Evolutionary conservation across 768 basidiomycete genomes (phyloP).

Genomic region (Xanthoconium stramineum): DNA sequence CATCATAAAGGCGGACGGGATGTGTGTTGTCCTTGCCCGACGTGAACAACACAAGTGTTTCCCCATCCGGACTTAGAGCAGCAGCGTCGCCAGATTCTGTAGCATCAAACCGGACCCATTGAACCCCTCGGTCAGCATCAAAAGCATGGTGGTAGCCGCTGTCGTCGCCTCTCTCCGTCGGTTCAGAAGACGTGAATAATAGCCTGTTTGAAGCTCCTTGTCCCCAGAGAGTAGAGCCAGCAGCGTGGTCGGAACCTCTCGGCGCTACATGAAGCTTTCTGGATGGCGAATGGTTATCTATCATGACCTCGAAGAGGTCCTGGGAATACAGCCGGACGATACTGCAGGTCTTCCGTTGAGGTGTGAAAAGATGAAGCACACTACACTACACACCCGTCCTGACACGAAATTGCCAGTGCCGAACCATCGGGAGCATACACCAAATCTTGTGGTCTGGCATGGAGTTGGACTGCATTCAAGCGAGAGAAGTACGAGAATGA

Average conservation of each 20-base stretch:
- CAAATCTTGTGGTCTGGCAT: slow-evolving; percentile 40
- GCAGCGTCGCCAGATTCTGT: slow-evolving; percentile 54
- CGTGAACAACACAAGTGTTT: slow-evolving; percentile 33
- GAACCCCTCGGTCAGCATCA: slow-evolving; percentile 33
- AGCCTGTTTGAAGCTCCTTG: slow-evolving; percentile 32
- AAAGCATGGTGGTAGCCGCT: slow-evolving; percentile 51
- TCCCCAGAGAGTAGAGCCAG: slow-evolving; percentile 58
- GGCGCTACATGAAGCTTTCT: slow-evolving; percentile 17
- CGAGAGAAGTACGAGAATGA: slow-evolving; percentile 3
- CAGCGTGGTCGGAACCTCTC: slow-evolving; percentile 22
- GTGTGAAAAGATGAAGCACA: not conserved
- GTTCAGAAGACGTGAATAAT: slow-evolving; percentile 59
- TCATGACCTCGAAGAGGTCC: slow-evolving; percentile 22
- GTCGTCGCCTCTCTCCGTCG: slow-evolving; percentile 18
- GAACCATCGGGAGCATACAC: slow-evolving; percentile 42
- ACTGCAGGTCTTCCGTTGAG: slow-evolving; percentile 10
- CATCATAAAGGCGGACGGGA: slow-evolving; percentile 52
- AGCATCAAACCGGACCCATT: slow-evolving; percentile 39
- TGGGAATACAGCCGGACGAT: slow-evolving; percentile 20
- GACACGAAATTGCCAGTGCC: slow-evolving; percentile 36
- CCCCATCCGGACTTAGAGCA: slow-evolving; percentile 43
- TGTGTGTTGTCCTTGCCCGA: slow-evolving; percentile 22
- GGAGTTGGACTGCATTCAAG: slow-evolving; percentile 19
- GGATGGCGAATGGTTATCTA: slow-evolving; percentile 11
- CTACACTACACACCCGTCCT: slow-evolving; percentile 25